phyloP scores from a whole-genome alignment of 2,329 filamentous ascomycete genomes.

The Alternaria sp. region DNA sequence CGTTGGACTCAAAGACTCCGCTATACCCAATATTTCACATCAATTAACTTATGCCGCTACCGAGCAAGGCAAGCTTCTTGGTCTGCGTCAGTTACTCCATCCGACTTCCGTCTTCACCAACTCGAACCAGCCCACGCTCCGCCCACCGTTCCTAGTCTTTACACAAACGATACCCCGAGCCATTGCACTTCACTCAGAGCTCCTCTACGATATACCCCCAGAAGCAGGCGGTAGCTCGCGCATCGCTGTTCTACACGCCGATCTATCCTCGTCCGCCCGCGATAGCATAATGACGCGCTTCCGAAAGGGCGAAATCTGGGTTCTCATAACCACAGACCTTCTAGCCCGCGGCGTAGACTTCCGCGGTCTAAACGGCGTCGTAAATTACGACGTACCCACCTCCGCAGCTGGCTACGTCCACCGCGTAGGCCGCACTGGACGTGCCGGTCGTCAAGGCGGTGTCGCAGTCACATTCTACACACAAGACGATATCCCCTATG shows the following conservation, averaged over 20 bases:
- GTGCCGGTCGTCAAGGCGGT: conserved; percentile 86
- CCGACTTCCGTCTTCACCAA: conserved; percentile 67
- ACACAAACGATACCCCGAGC: conserved; percentile 95
- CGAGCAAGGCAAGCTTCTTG: conserved; percentile 91
- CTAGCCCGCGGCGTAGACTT: conserved; percentile 94
- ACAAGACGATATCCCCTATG: conserved; percentile 87
- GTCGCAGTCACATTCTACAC: conserved; percentile 95
- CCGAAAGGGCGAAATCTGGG: conserved; percentile 91
- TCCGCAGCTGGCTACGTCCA: conserved; percentile 91
- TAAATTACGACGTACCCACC: conserved; percentile 97
- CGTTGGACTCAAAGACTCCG: conserved; percentile 95
- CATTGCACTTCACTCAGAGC: conserved; percentile 83
- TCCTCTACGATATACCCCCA: conserved; percentile 91
- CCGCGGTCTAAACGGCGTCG: conserved; percentile 90
- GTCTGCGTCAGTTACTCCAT: conserved; percentile 86
- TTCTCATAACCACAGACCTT: conserved; percentile 94
- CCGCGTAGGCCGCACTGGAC: conserved; percentile 87
- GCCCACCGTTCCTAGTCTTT: conserved; percentile 93
- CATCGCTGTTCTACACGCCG: conserved; percentile 89
- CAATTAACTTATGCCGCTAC: conserved; percentile 89
- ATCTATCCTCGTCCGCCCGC: conserved; percentile 78
- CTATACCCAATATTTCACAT: conserved; percentile 90
- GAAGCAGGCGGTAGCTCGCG: conserved; percentile 84
- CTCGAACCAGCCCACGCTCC: conserved; percentile 61
- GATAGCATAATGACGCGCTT: conserved; percentile 87